A percentile compares a stretch with the other conserved stretches of the same genome.
These are phyloP conservation scores for Acaromyces ingoldii DNA, from an alignment of 1,284 basidiomycete species.

Conservation along the genomic window DNA sequence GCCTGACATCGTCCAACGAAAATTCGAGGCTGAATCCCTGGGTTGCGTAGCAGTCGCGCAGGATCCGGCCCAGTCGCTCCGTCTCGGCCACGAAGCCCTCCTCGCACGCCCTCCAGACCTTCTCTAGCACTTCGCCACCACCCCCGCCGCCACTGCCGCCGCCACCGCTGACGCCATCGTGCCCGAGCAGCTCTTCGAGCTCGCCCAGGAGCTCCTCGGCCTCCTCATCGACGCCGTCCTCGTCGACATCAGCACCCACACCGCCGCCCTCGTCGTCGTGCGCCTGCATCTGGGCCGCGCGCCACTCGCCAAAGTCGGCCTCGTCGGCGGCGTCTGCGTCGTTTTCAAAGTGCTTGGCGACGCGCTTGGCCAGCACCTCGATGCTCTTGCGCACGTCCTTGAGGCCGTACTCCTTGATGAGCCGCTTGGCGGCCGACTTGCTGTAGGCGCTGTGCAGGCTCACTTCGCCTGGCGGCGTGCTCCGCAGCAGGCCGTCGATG, in stretches of 20 bases:
- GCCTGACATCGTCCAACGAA: constrained; percentile 14
- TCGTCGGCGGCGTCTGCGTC: constrained; percentile 56
- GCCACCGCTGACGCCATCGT: too few species aligned
- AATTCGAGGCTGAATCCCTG: constrained; percentile 19
- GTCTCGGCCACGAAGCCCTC: constrained; percentile 24
- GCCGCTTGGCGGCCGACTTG: constrained; percentile 72
- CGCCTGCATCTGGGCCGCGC: background rate
- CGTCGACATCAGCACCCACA: constrained; percentile 1
- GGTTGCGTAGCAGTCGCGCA: constrained; percentile 23
- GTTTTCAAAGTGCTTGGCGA: constrained; percentile 80
- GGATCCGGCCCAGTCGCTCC: constrained; percentile 18
- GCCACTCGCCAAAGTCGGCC: background rate
- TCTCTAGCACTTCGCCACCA: constrained; percentile 20
- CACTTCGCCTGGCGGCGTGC: constrained; percentile 74
- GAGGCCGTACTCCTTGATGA: constrained; percentile 74
- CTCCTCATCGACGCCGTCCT: background rate
- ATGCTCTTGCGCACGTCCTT: constrained; percentile 81
- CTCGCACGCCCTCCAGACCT: constrained; percentile 30
- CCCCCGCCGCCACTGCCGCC: constrained; percentile 9
- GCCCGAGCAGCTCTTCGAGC: too few species aligned
- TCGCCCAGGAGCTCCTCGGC: too few species aligned
- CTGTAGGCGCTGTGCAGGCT: constrained; percentile 71
- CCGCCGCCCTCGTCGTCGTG: background rate
- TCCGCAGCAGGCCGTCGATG: constrained; percentile 75
- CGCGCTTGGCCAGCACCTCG: constrained; percentile 79